These are phyloP conservation scores for Phascolomyces articulosus DNA, from an alignment of 371 early-diverging fungal species.

Conservation along the genomic window DNA sequence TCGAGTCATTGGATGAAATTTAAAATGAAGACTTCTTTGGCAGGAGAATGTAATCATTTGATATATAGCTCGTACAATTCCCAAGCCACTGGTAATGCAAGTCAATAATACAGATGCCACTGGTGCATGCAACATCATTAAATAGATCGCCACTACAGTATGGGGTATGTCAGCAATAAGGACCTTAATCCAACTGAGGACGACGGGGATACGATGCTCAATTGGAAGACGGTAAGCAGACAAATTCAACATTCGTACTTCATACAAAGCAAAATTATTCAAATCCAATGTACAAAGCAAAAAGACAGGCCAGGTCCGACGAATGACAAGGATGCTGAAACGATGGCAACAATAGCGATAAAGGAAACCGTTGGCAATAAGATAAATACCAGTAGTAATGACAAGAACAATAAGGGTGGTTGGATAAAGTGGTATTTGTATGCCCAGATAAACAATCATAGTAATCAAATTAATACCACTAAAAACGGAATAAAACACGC, in stretches of 20 bases:
- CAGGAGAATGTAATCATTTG: neutral
- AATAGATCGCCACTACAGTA: slow-evolving; percentile 10
- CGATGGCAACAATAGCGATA: slow-evolving; percentile 18
- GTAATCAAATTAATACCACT: slow-evolving; percentile 12
- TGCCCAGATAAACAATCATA: slow-evolving; percentile 11
- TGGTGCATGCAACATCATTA: slow-evolving; percentile 14
- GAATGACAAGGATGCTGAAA: slow-evolving; percentile 16
- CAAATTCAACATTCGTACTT: slow-evolving; percentile 12
- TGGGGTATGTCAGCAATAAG: slow-evolving; percentile 13
- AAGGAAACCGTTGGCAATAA: slow-evolving; percentile 1
- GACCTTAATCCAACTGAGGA: slow-evolving; percentile 15
- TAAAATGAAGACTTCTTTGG: neutral
- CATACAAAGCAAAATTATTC: slow-evolving; percentile 16
- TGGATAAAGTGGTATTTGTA: neutral
- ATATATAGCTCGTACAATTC: slow-evolving; percentile 4
- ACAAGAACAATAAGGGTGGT: neutral
- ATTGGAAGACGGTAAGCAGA: slow-evolving; percentile 12
- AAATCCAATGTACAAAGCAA: slow-evolving; percentile 12
- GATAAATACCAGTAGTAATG: neutral
- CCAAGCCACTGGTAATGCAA: slow-evolving; percentile 13
- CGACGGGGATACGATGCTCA: slow-evolving; percentile 10
- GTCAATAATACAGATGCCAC: slow-evolving; percentile 13
- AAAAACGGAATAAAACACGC: slow-evolving; percentile 14
- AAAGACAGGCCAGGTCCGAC: slow-evolving; percentile 18
- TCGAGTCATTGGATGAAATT: slow-evolving; percentile 6